Percentiles rank a stretch among this genome's conserved stretches.
These are phyloP conservation scores for Umbilicus rupestris DNA, from an alignment of 164 flowering plant genomes.

Conservation along the genomic window DNA sequence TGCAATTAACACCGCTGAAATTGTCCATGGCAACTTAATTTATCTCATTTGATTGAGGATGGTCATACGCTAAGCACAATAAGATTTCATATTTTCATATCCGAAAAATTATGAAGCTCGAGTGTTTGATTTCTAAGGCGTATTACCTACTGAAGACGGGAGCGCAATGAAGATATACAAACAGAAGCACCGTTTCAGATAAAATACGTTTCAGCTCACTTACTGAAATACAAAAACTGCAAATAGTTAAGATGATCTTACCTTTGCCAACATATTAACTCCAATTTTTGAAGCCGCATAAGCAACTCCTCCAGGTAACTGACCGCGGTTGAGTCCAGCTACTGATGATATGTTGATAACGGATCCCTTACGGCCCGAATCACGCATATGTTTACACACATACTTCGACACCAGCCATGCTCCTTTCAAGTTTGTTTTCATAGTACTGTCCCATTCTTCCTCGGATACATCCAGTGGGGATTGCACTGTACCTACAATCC, in stretches of 20 bases:
- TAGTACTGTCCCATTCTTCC: conserved; percentile 51
- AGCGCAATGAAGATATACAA: background rate
- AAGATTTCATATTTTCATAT: background rate
- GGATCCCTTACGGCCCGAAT: conserved; percentile 46
- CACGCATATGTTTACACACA: conserved; percentile 49
- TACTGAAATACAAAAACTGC: background rate
- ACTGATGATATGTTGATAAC: conserved; percentile 66
- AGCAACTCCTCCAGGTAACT: conserved; percentile 44
- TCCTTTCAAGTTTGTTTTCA: conserved; percentile 57
- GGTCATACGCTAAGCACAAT: background rate
- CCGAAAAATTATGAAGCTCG: background rate
- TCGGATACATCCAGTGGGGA: conserved; percentile 42
- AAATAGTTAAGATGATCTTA: conserved; percentile 12
- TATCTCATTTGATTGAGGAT: background rate
- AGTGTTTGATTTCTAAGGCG: no score
- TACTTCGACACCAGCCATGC: conserved; percentile 64
- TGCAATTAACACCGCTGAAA: background rate
- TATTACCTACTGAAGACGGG: no score
- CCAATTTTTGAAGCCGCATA: conserved; percentile 57
- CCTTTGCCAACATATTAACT: conserved; percentile 53
- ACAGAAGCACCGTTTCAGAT: background rate
- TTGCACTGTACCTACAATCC: conserved; percentile 32
- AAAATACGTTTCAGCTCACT: background rate
- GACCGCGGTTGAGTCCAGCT: conserved; percentile 54
- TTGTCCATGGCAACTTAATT: background rate